These are phyloP conservation scores for Candolleomyces eurysporus DNA, from an alignment of 768 basidiomycete species.

Conservation along the genomic window DNA sequence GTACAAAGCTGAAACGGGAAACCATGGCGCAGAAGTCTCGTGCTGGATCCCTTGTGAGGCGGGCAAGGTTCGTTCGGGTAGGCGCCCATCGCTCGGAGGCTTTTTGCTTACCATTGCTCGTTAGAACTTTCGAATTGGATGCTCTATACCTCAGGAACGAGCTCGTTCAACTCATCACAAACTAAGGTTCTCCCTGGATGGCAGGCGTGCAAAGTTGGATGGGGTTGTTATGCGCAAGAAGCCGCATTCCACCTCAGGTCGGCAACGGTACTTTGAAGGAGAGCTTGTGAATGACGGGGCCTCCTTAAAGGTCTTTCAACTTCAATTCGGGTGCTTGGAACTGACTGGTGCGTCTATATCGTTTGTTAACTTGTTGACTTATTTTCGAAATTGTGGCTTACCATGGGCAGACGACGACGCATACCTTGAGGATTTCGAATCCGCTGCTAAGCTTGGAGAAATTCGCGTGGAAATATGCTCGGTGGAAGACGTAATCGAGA, in stretches of 20 bases:
- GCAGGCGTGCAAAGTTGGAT: not conserved
- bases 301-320: too few species aligned
- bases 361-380: not conserved
- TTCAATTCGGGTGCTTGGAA: too few species aligned
- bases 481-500: not conserved
- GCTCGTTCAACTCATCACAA: not conserved
- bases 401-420: not conserved
- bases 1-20: not conserved
- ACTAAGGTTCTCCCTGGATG: not conserved
- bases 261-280: too few species aligned
- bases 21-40: not conserved
- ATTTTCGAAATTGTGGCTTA: not conserved
- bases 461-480: not conserved
- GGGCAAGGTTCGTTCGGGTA: not conserved
- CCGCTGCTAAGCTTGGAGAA: not conserved
- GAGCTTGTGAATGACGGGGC: too few species aligned
- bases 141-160: not conserved
- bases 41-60: conserved; percentile 2
- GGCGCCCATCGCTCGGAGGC: too few species aligned
- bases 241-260: too few species aligned
- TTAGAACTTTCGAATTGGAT: not conserved
- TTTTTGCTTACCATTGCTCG: too few species aligned
- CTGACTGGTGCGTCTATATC: too few species aligned
- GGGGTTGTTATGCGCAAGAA: too few species aligned
- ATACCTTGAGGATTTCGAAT: not conserved